These are phyloP conservation scores for Ascochyta clinopodiicola DNA, from an alignment of 2,329 filamentous ascomycete species.

Conservation along the genomic window DNA sequence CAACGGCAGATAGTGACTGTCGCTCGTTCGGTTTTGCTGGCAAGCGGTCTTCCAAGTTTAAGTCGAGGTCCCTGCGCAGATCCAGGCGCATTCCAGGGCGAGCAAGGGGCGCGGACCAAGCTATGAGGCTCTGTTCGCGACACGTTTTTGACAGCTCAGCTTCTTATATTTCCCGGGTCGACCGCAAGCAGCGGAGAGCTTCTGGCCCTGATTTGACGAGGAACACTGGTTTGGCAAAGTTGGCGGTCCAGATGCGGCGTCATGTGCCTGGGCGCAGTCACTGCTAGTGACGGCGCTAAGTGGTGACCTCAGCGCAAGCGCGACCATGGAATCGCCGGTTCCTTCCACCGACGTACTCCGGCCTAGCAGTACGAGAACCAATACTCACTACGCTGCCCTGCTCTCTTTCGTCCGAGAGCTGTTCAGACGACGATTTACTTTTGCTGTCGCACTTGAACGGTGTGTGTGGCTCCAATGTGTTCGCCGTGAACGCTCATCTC, in stretches of 20 bases:
- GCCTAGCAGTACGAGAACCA: conserved; percentile 13
- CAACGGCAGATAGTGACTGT: not conserved
- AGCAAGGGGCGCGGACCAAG: conserved; percentile 14
- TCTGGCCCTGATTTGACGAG: not conserved
- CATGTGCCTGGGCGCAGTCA: conserved; percentile 7
- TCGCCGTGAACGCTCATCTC: conserved; percentile 14
- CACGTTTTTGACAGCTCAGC: conserved; percentile 16
- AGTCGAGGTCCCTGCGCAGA: conserved; percentile 11
- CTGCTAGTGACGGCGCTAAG: conserved; percentile 2
- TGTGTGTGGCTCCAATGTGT: conserved; percentile 13
- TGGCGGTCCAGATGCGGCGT: conserved; percentile 9
- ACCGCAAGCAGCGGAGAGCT: conserved; percentile 7
- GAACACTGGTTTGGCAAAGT: not conserved
- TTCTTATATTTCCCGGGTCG: not conserved
- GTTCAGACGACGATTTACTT: conserved; percentile 3
- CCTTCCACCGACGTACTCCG: conserved; percentile 13
- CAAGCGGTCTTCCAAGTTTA: conserved; percentile 1
- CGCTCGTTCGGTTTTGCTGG: not conserved
- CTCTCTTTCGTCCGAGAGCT: conserved; percentile 3
- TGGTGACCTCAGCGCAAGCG: conserved; percentile 10
- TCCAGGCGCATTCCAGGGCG: conserved; percentile 13
- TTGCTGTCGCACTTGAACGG: conserved; percentile 8
- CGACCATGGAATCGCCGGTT: conserved; percentile 10
- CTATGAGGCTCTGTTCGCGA: conserved; percentile 11
- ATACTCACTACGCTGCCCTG: conserved; percentile 9